These are phyloP conservation scores for Talaromyces sp. DNA, from an alignment of 2,329 filamentous ascomycete species.

Conservation along the genomic window DNA sequence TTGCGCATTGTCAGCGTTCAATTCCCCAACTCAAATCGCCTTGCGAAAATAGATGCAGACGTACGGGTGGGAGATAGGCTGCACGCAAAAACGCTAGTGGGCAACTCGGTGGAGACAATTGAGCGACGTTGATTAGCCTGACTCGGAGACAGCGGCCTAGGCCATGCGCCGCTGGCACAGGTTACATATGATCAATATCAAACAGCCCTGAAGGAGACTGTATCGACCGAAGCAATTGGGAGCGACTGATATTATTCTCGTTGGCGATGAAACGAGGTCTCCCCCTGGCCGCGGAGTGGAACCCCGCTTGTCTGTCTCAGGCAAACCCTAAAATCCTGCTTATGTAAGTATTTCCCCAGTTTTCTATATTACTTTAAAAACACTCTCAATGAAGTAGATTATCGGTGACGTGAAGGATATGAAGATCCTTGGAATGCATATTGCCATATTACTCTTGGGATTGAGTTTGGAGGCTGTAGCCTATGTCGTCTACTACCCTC, in stretches of 20 bases:
- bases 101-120: not conserved
- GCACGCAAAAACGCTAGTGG: not conserved
- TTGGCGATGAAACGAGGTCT: not conserved
- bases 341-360: not conserved
- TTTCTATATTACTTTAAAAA: too few species aligned
- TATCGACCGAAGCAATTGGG: not conserved
- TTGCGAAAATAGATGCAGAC: not conserved
- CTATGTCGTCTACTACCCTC: too few species aligned
- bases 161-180: not conserved
- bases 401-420: too few species aligned
- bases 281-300: not conserved
- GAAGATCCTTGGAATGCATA: too few species aligned
- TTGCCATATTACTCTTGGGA: too few species aligned
- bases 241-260: not conserved
- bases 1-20: constrained; percentile 3
- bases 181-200: constrained; percentile 7
- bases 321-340: not conserved
- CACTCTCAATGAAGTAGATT: too few species aligned
- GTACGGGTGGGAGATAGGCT: not conserved
- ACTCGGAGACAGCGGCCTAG: not conserved
- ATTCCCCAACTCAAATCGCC: not conserved
- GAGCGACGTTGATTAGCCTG: not conserved
- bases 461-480: too few species aligned
- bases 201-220: not conserved
- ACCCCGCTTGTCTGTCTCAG: not conserved